phyloP scores from a whole-genome alignment of 306 rosid genomes.

The Cicer chorassanicum region DNA sequence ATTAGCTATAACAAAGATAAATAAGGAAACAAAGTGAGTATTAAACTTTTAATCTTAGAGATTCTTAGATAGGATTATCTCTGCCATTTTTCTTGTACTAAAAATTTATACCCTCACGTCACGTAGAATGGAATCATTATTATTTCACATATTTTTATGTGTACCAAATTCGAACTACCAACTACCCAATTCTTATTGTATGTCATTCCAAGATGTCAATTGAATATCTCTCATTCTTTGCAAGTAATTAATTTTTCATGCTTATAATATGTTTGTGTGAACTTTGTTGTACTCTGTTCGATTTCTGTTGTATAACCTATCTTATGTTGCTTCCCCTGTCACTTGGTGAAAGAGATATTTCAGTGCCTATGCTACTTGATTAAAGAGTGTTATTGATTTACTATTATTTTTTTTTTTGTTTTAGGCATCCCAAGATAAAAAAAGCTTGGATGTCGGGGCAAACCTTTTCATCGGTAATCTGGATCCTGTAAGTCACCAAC shows the following conservation, averaged over 20 bases:
- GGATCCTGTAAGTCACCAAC: conserved; percentile 74
- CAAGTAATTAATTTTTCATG: neutral
- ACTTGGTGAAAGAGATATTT: conserved; percentile 30
- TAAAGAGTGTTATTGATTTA: conserved; percentile 10
- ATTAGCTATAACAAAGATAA: neutral
- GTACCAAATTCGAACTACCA: neutral
- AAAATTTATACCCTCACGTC: neutral
- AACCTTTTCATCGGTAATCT: conserved; percentile 97
- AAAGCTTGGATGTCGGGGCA: conserved; percentile 97
- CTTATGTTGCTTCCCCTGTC: neutral
- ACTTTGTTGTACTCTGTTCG: conserved; percentile 8
- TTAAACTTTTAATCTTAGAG: neutral
- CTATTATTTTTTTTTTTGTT: conserved; percentile 31
- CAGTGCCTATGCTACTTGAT: conserved; percentile 20
- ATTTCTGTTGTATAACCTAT: conserved; percentile 17
- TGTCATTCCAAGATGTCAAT: conserved; percentile 13
- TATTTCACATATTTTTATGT: neutral
- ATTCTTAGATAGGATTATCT: neutral
- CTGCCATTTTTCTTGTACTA: neutral
- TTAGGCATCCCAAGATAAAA: conserved; percentile 97
- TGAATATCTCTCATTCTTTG: conserved; percentile 3
- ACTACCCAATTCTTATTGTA: neutral
- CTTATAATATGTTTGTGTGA: conserved; percentile 13
- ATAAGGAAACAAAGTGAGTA: neutral
- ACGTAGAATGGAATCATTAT: neutral